phyloP scores from a whole-genome alignment of 371 early-diverging fungal species.

The Lichtheimia corymbifera region DNA sequence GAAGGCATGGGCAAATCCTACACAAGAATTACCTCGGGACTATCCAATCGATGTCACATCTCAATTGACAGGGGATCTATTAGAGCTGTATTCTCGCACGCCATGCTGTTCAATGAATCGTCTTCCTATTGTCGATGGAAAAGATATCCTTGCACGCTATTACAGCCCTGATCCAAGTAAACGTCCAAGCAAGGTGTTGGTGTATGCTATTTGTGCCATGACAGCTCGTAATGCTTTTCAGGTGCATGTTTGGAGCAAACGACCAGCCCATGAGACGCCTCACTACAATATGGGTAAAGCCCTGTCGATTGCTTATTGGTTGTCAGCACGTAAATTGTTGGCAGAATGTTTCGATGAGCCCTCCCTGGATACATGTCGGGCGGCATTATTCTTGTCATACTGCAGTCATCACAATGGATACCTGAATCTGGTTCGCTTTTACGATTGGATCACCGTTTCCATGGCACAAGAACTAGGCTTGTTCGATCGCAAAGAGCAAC shows the following conservation, averaged over 20 bases:
- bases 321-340: slow-evolving; percentile 36
- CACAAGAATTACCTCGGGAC: slow-evolving; percentile 31
- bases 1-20: slow-evolving; percentile 30
- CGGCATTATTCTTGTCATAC: slow-evolving; percentile 43
- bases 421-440: slow-evolving; percentile 31
- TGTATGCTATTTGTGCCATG: slow-evolving; percentile 51
- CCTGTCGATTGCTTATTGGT: slow-evolving; percentile 43
- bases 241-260: slow-evolving; percentile 46
- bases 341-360: slow-evolving; percentile 49
- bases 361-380: slow-evolving; percentile 36
- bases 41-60: slow-evolving; percentile 43
- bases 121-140: slow-evolving; percentile 37
- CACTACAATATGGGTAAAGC: slow-evolving; percentile 50
- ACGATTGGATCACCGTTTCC: slow-evolving; percentile 47
- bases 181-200: slow-evolving; percentile 31
- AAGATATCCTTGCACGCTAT: slow-evolving; percentile 32
- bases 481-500: not conserved
- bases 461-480: slow-evolving; percentile 48
- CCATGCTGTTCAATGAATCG: slow-evolving; percentile 43
- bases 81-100: slow-evolving; percentile 43
- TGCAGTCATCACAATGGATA: slow-evolving; percentile 48
- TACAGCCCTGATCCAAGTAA: slow-evolving; percentile 18
- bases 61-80: slow-evolving; percentile 39
- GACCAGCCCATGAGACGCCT: slow-evolving; percentile 27
- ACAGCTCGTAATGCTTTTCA: slow-evolving; percentile 51